Base-by-base conservation (phyloP, 306 rosid species). In the Dryas alaskensis region DNA sequence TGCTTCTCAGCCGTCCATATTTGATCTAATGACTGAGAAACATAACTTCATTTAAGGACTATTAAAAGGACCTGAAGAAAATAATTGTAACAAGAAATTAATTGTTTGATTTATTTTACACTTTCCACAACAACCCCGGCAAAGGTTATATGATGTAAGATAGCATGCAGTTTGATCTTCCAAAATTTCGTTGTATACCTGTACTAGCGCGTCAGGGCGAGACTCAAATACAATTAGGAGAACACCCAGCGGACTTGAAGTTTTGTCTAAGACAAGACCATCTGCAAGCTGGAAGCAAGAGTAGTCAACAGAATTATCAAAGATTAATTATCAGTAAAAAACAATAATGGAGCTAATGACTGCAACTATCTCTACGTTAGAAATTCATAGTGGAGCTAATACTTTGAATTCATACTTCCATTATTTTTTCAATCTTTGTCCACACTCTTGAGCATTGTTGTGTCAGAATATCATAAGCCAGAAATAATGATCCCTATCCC, bases 151-250 rank as follows among this genome's bases (percentile, higher is more conserved):
- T 60, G 37, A 31, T 6, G 2, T 31, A 27, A 60, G 65, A 60
- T 60, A 43, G 27, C 55, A 27, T 58, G 57, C 76, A 58, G 66
- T 45, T 71, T 27, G 37, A 46, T 46, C 55, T 43, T 70, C 43
- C 10, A 45, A 72, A 58, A 50, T 71, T 46, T 72, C 44, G 17
- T 39, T 72, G 12, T 59, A 69, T 76, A 94, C 99, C 99, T 94
- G 99, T 70, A 92, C 97, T 43, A 94, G 79, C 11, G 97, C 99
- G 64, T 94, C 97, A 14, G 99, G 99, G 76, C 98, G 99, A 84
- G 99, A 89, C 85, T 94, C 99, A 54, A 94, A 94, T 73, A 94
- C 86, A 77, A 94, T 89, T 84, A 94, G 82, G 67, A 94, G 96
- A 77, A 94, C 97, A 40, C 99, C 99, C 79, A 94, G 73, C 48